Evolutionary conservation across 192 early-diverging fungal species (phyloP).

Genomic region (Piromyces finnis): DNA sequence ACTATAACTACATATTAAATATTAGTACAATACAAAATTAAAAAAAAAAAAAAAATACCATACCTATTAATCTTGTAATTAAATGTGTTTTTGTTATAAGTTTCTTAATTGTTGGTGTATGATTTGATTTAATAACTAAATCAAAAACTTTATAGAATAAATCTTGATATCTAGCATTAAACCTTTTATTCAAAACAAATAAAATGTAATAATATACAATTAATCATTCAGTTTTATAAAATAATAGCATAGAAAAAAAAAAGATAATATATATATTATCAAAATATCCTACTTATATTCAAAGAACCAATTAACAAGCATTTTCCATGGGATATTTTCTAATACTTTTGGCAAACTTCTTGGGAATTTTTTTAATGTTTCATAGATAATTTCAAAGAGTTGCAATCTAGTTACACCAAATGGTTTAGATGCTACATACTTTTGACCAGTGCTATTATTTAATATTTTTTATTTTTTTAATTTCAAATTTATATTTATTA

Average conservation of each 20-base stretch:
- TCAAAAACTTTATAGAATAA: background rate
- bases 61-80: background rate
- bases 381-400: background rate
- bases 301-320: background rate
- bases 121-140: background rate
- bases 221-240: too few relatives aligned
- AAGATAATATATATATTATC: too few relatives aligned
- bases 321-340: background rate
- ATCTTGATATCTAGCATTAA: background rate
- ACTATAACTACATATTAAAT: too few relatives aligned
- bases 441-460: background rate
- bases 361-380: background rate
- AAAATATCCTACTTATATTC: background rate
- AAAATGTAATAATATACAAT: too few relatives aligned
- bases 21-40: too few relatives aligned
- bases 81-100: background rate
- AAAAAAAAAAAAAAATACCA: too few relatives aligned
- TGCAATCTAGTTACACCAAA: background rate
- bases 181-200: background rate
- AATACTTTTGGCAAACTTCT: background rate
- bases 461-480: too few relatives aligned
- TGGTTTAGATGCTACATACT: background rate
- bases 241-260: too few relatives aligned
- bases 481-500: too few relatives aligned
- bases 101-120: background rate